A percentile compares a stretch with the other conserved stretches of the same genome.
These are phyloP conservation scores for Monilinia aucupariae DNA, from an alignment of 2,329 filamentous ascomycete genomes.

Conservation along the genomic window DNA sequence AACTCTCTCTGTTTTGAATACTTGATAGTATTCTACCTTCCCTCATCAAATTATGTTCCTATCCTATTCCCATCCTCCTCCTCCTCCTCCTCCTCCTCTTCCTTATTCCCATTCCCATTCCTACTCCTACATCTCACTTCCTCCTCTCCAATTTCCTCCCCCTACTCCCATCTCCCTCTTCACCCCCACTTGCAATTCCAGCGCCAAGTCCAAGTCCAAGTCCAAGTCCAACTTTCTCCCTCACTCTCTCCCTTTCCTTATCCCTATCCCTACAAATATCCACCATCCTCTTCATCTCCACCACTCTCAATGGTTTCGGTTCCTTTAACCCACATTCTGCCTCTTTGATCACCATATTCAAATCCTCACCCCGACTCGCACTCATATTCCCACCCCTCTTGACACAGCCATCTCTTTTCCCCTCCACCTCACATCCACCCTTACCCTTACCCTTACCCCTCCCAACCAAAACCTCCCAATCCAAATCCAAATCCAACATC, in stretches of 20 bases:
- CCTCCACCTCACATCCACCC: too few relatives aligned
- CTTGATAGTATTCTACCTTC: not conserved
- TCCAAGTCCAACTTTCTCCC: not conserved
- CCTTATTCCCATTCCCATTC: not conserved
- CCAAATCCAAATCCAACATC: not conserved
- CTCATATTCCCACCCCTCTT: not conserved
- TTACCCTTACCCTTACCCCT: not conserved
- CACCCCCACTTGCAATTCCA: not conserved
- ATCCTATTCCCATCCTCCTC: not conserved
- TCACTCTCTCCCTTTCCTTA: conserved; percentile 18
- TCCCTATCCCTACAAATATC: conserved; percentile 28
- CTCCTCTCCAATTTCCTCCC: not conserved
- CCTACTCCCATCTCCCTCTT: not conserved
- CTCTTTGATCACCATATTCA: conserved; percentile 30
- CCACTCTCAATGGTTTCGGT: conserved; percentile 30
- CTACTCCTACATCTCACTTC: not conserved
- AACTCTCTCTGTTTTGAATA: too few relatives aligned
- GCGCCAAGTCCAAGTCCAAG: not conserved
- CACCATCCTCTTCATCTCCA: conserved; percentile 33
- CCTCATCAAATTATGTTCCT: not conserved
- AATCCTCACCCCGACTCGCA: not conserved
- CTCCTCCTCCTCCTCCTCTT: not conserved
- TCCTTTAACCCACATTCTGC: conserved; percentile 30
- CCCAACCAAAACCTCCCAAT: not conserved
- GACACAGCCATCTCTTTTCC: not conserved